Conservation (phyloP, 371 early-diverging fungal species). For the Batrachochytrium dendrobatidis region DNA sequence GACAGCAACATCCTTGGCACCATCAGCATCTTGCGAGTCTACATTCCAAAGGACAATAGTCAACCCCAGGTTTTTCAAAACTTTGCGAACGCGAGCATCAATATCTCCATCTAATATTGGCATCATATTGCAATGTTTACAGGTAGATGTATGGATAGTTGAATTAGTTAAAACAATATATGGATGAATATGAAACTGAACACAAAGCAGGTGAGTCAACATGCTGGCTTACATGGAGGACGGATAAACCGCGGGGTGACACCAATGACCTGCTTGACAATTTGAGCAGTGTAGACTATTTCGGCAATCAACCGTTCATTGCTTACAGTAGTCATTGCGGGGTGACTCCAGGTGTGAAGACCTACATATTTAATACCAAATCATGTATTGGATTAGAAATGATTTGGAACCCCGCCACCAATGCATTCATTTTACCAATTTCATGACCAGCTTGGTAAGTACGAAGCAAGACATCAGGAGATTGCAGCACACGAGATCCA, state of each 20-base stretch:
- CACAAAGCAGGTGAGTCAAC: not conserved
- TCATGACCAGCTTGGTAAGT: not conserved
- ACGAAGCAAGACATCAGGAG: slow-evolving; percentile 15
- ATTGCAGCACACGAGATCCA: slow-evolving; percentile 10
- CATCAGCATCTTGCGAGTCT: not conserved
- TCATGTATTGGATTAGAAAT: not conserved
- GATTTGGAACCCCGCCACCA: not conserved
- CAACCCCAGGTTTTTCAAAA: slow-evolving; percentile 9
- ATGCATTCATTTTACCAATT: not conserved
- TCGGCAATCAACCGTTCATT: not conserved
- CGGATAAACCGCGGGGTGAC: slow-evolving; percentile 2
- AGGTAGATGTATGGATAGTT: not conserved
- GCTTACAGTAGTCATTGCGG: not conserved
- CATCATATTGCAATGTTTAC: not conserved
- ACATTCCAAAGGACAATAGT: not conserved
- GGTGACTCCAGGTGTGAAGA: not conserved
- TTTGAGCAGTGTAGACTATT: not conserved
- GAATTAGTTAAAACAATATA: not conserved
- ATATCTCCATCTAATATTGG: slow-evolving; percentile 11
- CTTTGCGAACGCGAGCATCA: slow-evolving; percentile 26
- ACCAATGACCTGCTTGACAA: not conserved
- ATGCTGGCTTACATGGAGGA: not conserved
- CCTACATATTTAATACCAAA: not conserved
- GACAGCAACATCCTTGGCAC: not conserved
- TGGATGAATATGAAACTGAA: not conserved